These are phyloP conservation scores for Codiaeum variegatum DNA, from an alignment of 441 rosid genomes.

Conservation along the genomic window DNA sequence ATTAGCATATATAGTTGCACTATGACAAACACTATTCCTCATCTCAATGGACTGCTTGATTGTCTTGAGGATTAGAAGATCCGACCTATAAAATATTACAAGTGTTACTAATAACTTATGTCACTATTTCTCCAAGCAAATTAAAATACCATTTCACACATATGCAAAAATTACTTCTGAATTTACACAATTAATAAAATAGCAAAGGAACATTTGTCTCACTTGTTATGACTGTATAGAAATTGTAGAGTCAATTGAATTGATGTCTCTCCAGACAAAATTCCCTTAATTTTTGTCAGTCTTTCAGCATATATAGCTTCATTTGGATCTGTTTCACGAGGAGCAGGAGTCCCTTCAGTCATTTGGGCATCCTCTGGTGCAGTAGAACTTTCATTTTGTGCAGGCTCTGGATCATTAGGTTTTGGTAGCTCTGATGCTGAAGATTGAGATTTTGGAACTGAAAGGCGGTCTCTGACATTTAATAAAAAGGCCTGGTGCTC, in stretches of 20 bases:
- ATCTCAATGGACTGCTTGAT: conserved; percentile 96
- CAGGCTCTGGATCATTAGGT: conserved; percentile 40
- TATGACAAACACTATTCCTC: conserved; percentile 96
- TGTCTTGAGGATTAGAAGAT: conserved; percentile 84
- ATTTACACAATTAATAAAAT: background rate
- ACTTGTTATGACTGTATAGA: conserved; percentile 93
- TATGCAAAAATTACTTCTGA: background rate
- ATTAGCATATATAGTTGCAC: conserved; percentile 94
- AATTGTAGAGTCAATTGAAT: conserved; percentile 89
- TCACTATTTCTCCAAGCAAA: background rate
- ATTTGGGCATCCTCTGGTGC: conserved; percentile 65
- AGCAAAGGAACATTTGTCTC: conserved; percentile 19
- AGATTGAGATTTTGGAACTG: conserved; percentile 55
- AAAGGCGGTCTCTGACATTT: conserved; percentile 76
- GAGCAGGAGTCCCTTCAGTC: conserved; percentile 59
- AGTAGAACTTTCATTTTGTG: conserved; percentile 48
- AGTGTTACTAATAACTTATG: background rate
- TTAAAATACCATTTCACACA: background rate
- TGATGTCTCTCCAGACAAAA: conserved; percentile 92
- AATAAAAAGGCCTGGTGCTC: conserved; percentile 96
- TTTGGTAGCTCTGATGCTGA: conserved; percentile 47
- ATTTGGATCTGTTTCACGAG: conserved; percentile 52
- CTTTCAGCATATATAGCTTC: conserved; percentile 74
- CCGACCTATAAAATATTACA: conserved; percentile 51
- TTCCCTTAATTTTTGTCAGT: conserved; percentile 73